Conservation (phyloP, 352 stramenopile species). For the Hyaloperonospora brassicae region DNA sequence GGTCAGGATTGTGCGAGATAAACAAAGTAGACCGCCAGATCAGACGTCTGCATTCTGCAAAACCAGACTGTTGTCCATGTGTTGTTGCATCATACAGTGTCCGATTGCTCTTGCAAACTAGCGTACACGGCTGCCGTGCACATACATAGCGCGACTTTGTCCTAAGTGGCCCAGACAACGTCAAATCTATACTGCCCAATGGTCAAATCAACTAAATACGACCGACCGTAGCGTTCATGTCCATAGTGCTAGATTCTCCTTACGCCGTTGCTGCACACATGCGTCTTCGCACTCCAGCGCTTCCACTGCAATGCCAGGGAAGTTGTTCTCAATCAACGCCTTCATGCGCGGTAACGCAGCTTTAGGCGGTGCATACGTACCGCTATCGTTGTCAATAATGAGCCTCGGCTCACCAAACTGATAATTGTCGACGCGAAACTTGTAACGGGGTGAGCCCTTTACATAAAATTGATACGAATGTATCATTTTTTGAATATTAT, state of each 20-base stretch:
- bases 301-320: constrained; percentile 26
- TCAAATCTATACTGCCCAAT: not conserved
- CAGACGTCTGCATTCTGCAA: too few species aligned
- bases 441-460: too few species aligned
- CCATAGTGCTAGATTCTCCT: constrained; percentile 29
- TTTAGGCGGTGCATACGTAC: constrained; percentile 33
- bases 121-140: not conserved
- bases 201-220: constrained; percentile 1
- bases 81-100: not conserved
- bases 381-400: constrained; percentile 36
- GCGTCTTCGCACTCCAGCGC: constrained; percentile 25
- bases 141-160: not conserved
- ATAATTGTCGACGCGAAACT: constrained; percentile 26
- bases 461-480: too few species aligned
- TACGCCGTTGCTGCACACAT: constrained; percentile 14
- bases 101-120: not conserved
- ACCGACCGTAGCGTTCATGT: constrained; percentile 5
- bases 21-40: too few species aligned
- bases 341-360: constrained; percentile 25
- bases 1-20: too few species aligned
- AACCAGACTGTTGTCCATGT: too few species aligned
- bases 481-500: too few species aligned
- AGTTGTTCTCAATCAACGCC: constrained; percentile 34
- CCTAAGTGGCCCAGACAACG: not conserved
- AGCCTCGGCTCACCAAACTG: constrained; percentile 27